phyloP scores from a whole-genome alignment of 1,284 basidiomycete genomes.

The Apiotrichum domesticum region DNA sequence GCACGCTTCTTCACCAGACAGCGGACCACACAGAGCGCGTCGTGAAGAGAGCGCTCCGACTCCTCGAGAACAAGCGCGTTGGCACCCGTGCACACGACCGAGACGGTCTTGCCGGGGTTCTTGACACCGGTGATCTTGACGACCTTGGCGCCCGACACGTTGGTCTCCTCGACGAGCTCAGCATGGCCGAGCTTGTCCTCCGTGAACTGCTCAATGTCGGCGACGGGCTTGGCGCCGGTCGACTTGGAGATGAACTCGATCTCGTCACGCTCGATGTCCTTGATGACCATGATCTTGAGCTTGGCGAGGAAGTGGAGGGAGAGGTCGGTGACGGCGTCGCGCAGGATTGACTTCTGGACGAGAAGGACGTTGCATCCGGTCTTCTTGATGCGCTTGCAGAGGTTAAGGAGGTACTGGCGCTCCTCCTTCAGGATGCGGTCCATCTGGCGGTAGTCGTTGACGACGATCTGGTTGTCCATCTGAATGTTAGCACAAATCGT shows the following conservation, averaged over 20 bases:
- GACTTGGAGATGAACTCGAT: conserved; percentile 97
- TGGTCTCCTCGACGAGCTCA: conserved; percentile 88
- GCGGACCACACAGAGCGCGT: conserved; percentile 95
- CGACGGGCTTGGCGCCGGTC: conserved; percentile 89
- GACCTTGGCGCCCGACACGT: conserved; percentile 79
- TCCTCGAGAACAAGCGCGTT: conserved; percentile 95
- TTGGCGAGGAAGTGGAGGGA: conserved; percentile 98
- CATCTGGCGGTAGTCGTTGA: conserved; percentile 99
- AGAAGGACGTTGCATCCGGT: conserved; percentile 97
- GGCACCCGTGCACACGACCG: conserved; percentile 88
- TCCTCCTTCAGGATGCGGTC: conserved; percentile 99
- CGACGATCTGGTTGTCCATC: conserved; percentile 99
- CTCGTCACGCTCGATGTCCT: conserved; percentile 98
- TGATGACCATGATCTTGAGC: conserved; percentile 93
- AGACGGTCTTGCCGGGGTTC: conserved; percentile 91
- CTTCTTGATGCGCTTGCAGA: conserved; percentile 99
- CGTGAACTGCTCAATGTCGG: conserved; percentile 97
- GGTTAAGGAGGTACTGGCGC: conserved; percentile 93
- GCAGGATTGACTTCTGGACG: conserved; percentile 98
- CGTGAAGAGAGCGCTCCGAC: conserved; percentile 93
- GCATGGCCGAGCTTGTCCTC: conserved; percentile 98
- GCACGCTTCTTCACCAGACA: conserved; percentile 98
- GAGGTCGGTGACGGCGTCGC: conserved; percentile 96
- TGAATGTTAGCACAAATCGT: neutral
- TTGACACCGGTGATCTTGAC: conserved; percentile 93